Base-by-base conservation (phyloP, 192 early-diverging fungal species). In the Rhizoclosmatium globosum region DNA sequence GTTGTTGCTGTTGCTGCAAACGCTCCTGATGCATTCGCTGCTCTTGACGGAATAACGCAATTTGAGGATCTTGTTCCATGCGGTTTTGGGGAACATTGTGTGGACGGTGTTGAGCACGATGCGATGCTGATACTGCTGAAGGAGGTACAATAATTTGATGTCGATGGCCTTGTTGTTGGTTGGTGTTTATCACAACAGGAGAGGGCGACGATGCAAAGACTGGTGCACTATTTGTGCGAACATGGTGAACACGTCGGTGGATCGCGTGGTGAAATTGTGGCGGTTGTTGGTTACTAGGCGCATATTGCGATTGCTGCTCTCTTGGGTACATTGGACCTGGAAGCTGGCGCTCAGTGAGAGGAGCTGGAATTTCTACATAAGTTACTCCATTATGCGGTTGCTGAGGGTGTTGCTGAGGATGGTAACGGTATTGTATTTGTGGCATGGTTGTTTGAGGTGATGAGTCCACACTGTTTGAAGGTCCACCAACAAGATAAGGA, bases 1-100 rank as follows among this genome's bases (percentile, higher is more conserved):
- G 53, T 45, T 73, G 71, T 42, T 73, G 71, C 21, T 70, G 66
- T 44, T 70, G 66, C 38, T 70, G 57, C 11, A 53, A 65, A 42
- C 70, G 62, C 56, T 71, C 50, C 47, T 47, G 66, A 45, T 67
- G 50, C 9, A 66, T n/a, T 39, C 75, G 31, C 31, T 59, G 68
- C 43, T 68, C 47, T 53, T 43, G 15, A 31, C 17, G 17, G 39
- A 62, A 42, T n/a, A 9, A 57, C 41, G 71, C 58, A 57, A 60
- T 15, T 42, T 64, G 21, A 13, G 39, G 13, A 64, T 19, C 39
- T 38, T 38, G 62, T 39, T 64, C 19, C 39, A 38, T 3, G 62
- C 31, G 31, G 31, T 31, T 31, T 31, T 31, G 31, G 31, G 31
- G 31, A 31, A 58, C 21, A 17, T 58, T 58, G 57, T n/a, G 57